Percentiles rank a stretch among this genome's conserved stretches.
Evolutionary conservation across 2,329 filamentous ascomycete genomes (phyloP).

Genomic region (Alternaria atra): DNA sequence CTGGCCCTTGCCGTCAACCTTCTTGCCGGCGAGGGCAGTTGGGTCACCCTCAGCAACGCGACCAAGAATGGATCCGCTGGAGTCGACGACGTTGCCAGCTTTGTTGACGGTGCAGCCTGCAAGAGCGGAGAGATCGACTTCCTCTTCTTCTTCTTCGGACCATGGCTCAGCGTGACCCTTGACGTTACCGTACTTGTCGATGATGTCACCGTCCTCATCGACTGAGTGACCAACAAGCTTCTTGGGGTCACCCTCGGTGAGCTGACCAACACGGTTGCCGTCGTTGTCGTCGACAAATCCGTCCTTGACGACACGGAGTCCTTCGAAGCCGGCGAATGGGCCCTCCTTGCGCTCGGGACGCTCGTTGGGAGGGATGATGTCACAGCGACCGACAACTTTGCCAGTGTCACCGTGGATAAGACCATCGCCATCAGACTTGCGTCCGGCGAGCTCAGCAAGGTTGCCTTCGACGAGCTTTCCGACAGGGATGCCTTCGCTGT

Average conservation of each 20-base stretch:
- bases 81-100: conserved; percentile 68
- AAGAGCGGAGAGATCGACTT: conserved; percentile 66
- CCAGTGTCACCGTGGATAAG: conserved; percentile 65
- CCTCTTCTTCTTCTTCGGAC: conserved; percentile 59
- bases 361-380: conserved; percentile 66
- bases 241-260: conserved; percentile 76
- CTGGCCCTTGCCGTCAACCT: conserved; percentile 69
- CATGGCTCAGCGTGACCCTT: conserved; percentile 68
- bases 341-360: conserved; percentile 68
- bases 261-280: conserved; percentile 77
- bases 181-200: conserved; percentile 76
- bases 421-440: conserved; percentile 64
- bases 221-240: conserved; percentile 75
- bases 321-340: conserved; percentile 72
- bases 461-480: conserved; percentile 66
- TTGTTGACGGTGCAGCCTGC: conserved; percentile 71
- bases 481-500: conserved; percentile 62
- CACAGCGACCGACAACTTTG: conserved; percentile 65
- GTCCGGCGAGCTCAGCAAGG: conserved; percentile 64
- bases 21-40: conserved; percentile 65
- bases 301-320: conserved; percentile 72
- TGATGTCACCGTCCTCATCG: conserved; percentile 83
- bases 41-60: conserved; percentile 66
- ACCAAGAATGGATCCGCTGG: conserved; percentile 66
- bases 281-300: conserved; percentile 80